phyloP scores from a whole-genome alignment of 208 protist species.

The Giardia duodenalis region DNA sequence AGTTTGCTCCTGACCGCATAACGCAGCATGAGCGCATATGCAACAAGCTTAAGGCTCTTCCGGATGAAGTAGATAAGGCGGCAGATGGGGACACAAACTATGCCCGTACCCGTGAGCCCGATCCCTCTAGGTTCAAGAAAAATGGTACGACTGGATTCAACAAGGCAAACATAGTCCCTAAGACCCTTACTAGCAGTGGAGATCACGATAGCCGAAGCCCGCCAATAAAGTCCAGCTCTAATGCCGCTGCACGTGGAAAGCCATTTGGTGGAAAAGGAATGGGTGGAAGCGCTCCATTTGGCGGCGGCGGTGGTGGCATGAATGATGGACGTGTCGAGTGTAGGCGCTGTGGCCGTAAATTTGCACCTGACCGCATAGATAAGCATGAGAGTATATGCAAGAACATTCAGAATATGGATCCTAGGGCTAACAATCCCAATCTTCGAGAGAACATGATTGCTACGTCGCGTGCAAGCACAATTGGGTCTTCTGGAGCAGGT shows the following conservation, averaged over 20 bases:
- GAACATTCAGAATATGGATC: not conserved
- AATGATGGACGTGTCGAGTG: conserved; percentile 10
- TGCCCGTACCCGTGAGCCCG: not conserved
- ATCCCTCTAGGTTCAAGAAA: not conserved
- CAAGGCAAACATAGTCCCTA: not conserved
- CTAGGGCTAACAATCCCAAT: not conserved
- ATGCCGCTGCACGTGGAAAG: not conserved
- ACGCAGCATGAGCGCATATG: not conserved
- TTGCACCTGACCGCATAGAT: conserved; percentile 33
- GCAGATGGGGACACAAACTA: not conserved
- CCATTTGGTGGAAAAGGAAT: not conserved
- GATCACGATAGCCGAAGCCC: not conserved
- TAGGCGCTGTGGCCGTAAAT: conserved; percentile 31
- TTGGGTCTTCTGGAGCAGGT: not conserved
- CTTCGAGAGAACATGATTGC: no score
- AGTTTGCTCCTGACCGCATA: conserved; percentile 1
- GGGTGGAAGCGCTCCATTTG: not conserved
- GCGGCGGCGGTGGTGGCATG: not conserved
- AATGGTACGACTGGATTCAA: not conserved
- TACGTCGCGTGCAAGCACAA: not conserved
- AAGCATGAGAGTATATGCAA: conserved; percentile 39
- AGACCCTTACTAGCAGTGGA: not conserved
- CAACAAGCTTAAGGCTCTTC: not conserved
- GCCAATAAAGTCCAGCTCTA: not conserved
- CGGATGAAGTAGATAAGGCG: not conserved